A percentile compares a stretch with the other conserved stretches of the same genome.
Conservation (phyloP, 2,329 filamentous ascomycete species). For the Fusarium sp. region DNA sequence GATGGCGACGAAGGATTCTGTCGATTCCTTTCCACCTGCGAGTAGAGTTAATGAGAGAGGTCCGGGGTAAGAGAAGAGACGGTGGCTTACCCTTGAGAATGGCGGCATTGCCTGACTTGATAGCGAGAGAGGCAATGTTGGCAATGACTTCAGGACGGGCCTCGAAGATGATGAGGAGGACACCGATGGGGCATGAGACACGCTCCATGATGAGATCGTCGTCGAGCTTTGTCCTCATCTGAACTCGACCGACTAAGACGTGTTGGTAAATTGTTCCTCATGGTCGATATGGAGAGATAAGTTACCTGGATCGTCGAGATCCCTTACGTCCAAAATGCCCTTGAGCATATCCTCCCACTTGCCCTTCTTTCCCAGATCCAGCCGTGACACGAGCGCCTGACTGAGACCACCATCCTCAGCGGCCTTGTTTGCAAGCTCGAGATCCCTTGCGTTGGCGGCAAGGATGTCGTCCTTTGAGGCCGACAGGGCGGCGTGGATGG, state of each 20-base stretch:
- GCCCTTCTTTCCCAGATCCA: slow-evolving; percentile 85
- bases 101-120: slow-evolving; percentile 97
- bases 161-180: slow-evolving; percentile 98
- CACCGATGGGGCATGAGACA: slow-evolving; percentile 92
- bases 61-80: not conserved
- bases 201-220: slow-evolving; percentile 86
- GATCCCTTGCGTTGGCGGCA: slow-evolving; percentile 84
- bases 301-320: slow-evolving; percentile 83
- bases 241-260: slow-evolving; percentile 78
- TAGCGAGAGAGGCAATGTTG: slow-evolving; percentile 93
- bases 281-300: not conserved
- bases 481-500: slow-evolving; percentile 80
- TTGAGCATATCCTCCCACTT: slow-evolving; percentile 99
- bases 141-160: slow-evolving; percentile 97
- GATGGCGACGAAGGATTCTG: slow-evolving; percentile 92
- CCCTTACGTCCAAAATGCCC: slow-evolving; percentile 88
- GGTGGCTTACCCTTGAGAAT: slow-evolving; percentile 85
- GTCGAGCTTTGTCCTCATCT: slow-evolving; percentile 84
- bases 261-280: not conserved
- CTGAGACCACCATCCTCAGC: slow-evolving; percentile 79
- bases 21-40: slow-evolving; percentile 91
- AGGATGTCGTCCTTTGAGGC: slow-evolving; percentile 78
- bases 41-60: not conserved
- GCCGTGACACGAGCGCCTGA: slow-evolving; percentile 83
- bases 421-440: slow-evolving; percentile 76